Percentiles rank a stretch among this genome's conserved stretches.
Evolutionary conservation across 1,284 basidiomycete species (phyloP).

Genomic region (Amylostereum chailletii): DNA sequence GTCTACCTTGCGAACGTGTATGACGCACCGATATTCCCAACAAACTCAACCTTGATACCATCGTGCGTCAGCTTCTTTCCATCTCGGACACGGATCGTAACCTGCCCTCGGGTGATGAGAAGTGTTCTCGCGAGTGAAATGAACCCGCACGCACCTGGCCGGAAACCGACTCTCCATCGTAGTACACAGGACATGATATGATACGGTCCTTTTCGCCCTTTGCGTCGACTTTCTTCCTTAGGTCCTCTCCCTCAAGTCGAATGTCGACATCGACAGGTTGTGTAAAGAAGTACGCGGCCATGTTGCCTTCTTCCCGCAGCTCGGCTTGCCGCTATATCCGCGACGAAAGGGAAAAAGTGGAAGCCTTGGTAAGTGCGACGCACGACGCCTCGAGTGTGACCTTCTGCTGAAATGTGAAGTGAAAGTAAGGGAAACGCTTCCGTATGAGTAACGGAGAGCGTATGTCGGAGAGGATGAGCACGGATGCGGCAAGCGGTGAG

Average conservation of each 20-base stretch:
- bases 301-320: conserved; percentile 17
- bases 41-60: conserved; percentile 96
- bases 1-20: not conserved
- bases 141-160: conserved; percentile 62
- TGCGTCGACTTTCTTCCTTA: conserved; percentile 70
- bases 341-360: too few species aligned
- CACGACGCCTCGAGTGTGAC: too few species aligned
- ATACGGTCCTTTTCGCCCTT: conserved; percentile 76
- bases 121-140: not conserved
- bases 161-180: conserved; percentile 85
- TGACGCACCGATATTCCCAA: conserved; percentile 85
- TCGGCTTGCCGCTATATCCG: too few species aligned
- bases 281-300: conserved; percentile 90
- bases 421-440: too few species aligned
- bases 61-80: conserved; percentile 95
- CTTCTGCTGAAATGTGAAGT: too few species aligned
- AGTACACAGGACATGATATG: conserved; percentile 86
- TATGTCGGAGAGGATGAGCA: too few species aligned
- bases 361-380: too few species aligned
- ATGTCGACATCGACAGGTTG: conserved; percentile 90
- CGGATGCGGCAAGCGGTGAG: too few species aligned
- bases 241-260: conserved; percentile 80
- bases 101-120: conserved; percentile 35
- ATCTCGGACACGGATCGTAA: conserved; percentile 83
- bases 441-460: too few species aligned